Conservation (phyloP, 192 early-diverging fungal species). For the Coemansia sp. region DNA sequence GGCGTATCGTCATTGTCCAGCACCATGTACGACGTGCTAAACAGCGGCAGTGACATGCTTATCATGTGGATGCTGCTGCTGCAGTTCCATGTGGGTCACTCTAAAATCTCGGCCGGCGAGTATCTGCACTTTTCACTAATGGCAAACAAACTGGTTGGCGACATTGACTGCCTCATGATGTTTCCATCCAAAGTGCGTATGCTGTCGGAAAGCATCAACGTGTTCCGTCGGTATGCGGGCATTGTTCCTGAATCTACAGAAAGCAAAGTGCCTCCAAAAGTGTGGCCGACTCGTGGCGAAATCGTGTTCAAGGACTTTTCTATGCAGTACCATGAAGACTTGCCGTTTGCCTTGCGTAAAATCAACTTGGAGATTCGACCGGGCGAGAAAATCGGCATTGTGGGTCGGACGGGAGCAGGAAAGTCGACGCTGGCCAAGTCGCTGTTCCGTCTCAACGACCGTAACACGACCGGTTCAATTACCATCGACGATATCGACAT, state of each 20-base stretch:
- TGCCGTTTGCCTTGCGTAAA: slow-evolving; percentile 34
- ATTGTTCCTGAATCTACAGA: slow-evolving; percentile 45
- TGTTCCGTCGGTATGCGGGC: slow-evolving; percentile 31
- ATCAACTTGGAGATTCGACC: slow-evolving; percentile 52
- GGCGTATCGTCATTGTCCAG: slow-evolving; percentile 65
- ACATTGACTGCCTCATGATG: slow-evolving; percentile 7
- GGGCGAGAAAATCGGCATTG: slow-evolving; percentile 64
- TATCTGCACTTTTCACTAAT: slow-evolving; percentile 17
- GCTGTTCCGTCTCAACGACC: slow-evolving; percentile 62
- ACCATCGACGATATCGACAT: slow-evolving; percentile 80
- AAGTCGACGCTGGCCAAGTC: slow-evolving; percentile 62
- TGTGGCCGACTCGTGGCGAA: slow-evolving; percentile 67
- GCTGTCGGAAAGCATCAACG: slow-evolving; percentile 18
- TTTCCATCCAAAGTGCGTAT: slow-evolving; percentile 16
- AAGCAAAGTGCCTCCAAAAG: slow-evolving; percentile 32
- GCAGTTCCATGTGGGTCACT: slow-evolving; percentile 21
- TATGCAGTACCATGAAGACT: slow-evolving; percentile 61
- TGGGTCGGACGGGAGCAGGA: slow-evolving; percentile 61
- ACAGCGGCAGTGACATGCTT: slow-evolving; percentile 47
- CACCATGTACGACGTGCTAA: slow-evolving; percentile 49
- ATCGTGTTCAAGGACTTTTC: slow-evolving; percentile 62
- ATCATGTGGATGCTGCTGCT: slow-evolving; percentile 23
- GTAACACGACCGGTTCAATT: slow-evolving; percentile 50
- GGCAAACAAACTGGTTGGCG: slow-evolving; percentile 12
- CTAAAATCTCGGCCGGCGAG: slow-evolving; percentile 31